Evolutionary conservation across 345 rosid genomes (phyloP), one percentile per base, ranked within the genome.

Genomic region (Arabis alpina): DNA sequence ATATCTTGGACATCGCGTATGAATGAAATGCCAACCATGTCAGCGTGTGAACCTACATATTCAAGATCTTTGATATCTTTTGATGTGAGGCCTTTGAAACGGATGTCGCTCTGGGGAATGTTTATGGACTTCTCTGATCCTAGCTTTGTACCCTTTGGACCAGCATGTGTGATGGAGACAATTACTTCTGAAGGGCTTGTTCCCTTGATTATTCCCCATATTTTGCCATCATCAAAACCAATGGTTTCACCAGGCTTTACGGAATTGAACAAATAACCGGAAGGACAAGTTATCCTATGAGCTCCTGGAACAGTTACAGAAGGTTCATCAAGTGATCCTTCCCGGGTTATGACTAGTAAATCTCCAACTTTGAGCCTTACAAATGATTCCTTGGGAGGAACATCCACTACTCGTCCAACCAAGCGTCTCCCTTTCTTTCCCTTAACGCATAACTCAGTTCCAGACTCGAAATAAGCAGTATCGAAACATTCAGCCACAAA

Each of bases 71-170:
- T 75, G 37, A 84, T 77, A 79, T 88, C 93, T 80, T 88, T 88
- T 23, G 90, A 81, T 45, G 93, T 88, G 3, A 88, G 80, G 63
- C 88, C 93, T 69, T 86, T 77, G 64, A 81, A 84, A 42, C 63
- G 79, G 58, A 88, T 78, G 56, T 81, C 73, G 42, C 93, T 88
- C 60, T 81, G 81, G 0, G 89, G 93, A 37, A 88, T 84, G 76
- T 88, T 88, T 9, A 88, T 82, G 55, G 87, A 86, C 76, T 88
- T 88, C 72, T 84, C 87, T 37, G 90, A 82, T 74, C 91, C 85
- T 62, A 88, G 84, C 54, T 84, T 86, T 32, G 87, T 82, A 61
- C 93, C 90, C 53, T 58, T 83, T 25, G 76, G 79, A 70, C 87
- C 76, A 28, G 88, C 87, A 64, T 77, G 88, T 54, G 88, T 84